Conservation (phyloP, 805 yeast genomes). For the Starmera dryadoides region DNA sequence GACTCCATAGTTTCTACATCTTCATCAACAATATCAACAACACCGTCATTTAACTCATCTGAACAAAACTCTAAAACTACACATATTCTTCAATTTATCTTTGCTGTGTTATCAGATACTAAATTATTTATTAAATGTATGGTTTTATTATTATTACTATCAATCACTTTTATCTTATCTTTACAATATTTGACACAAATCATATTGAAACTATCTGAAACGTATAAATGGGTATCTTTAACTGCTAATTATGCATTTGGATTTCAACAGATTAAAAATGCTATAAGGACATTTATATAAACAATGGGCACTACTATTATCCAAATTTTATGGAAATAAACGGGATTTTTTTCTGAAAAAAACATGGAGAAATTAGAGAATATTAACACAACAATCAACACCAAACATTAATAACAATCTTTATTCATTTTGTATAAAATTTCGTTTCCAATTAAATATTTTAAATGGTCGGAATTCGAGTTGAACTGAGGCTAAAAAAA, state of each 20-base stretch:
- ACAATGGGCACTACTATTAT: neutral
- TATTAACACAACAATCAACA: too few species aligned
- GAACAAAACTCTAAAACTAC: neutral
- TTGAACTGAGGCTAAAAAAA: too few species aligned
- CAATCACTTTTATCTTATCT: neutral
- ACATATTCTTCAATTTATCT: neutral
- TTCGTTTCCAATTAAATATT: too few species aligned
- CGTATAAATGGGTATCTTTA: neutral
- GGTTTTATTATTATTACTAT: neutral
- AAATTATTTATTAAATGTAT: neutral
- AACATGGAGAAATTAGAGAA: neutral
- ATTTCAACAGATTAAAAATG: neutral
- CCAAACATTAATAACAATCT: too few species aligned
- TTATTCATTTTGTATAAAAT: too few species aligned
- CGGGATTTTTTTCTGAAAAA: neutral
- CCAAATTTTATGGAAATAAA: too few species aligned
- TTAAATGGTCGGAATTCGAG: too few species aligned
- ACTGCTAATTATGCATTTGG: neutral
- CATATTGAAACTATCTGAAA: neutral
- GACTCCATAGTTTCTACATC: too few species aligned
- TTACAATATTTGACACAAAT: neutral
- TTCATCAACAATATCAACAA: neutral
- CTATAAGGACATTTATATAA: neutral
- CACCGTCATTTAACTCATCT: neutral
- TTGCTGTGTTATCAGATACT: neutral